Evolutionary conservation across 208 protist genomes (phyloP).

Genomic region (Leishmania aethiopica): DNA sequence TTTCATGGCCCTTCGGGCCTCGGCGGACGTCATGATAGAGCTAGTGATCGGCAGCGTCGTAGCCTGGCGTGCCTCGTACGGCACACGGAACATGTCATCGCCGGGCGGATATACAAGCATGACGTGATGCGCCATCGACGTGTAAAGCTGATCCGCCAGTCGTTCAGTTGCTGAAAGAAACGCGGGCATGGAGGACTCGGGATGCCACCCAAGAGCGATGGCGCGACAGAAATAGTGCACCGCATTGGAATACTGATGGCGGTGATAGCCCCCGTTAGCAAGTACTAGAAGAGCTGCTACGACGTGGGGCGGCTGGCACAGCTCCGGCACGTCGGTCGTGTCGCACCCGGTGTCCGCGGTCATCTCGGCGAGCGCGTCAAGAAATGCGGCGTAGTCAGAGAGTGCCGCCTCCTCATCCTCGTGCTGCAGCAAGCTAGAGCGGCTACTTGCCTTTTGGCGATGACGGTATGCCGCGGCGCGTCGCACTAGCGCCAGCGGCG

Average conservation of each 20-base stretch:
- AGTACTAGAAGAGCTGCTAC: conserved; percentile 82
- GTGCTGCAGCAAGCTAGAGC: conserved; percentile 12
- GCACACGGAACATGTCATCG: conserved; percentile 83
- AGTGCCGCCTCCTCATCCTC: conserved; percentile 67
- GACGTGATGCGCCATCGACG: conserved; percentile 70
- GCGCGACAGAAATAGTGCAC: conserved; percentile 73
- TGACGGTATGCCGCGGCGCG: conserved; percentile 69
- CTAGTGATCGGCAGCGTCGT: conserved; percentile 17
- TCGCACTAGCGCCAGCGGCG: conserved; percentile 73
- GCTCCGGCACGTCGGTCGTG: conserved; percentile 13
- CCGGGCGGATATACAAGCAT: conserved; percentile 46
- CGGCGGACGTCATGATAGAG: neutral
- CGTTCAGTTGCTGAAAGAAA: conserved; percentile 28
- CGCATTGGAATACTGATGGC: conserved; percentile 52
- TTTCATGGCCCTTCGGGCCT: conserved; percentile 17
- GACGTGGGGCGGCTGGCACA: conserved; percentile 53
- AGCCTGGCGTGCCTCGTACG: conserved; percentile 73
- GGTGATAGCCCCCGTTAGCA: conserved; percentile 75
- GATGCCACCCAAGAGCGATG: conserved; percentile 75
- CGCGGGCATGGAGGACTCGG: conserved; percentile 19
- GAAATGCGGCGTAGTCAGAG: conserved; percentile 59
- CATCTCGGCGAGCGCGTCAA: conserved; percentile 26
- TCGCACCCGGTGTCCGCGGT: conserved; percentile 1
- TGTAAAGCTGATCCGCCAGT: conserved; percentile 74
- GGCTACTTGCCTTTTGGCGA: conserved; percentile 34